These are phyloP conservation scores for Plantago elongata DNA, from an alignment of 257 asterid species.

Conservation along the genomic window DNA sequence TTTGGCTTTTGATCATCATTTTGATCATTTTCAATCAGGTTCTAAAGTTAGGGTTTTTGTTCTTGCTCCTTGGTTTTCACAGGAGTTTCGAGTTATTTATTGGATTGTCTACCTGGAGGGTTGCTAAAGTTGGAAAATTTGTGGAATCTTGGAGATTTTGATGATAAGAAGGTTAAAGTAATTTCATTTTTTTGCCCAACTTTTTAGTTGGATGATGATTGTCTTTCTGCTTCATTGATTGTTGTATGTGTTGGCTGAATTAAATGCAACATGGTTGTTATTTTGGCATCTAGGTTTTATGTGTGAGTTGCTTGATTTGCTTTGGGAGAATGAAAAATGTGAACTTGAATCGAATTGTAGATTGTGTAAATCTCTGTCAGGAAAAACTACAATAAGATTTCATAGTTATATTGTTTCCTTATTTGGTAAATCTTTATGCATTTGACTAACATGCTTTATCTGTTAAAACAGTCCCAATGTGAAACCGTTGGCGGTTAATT, in stretches of 20 bases:
- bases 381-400: constrained; percentile 5
- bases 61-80: constrained; percentile 21
- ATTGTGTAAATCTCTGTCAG: background rate
- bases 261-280: background rate
- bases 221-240: constrained; percentile 20
- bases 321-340: constrained; percentile 8
- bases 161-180: constrained; percentile 45
- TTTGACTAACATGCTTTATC: background rate
- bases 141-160: constrained; percentile 32
- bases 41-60: constrained; percentile 35
- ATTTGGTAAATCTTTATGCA: constrained; percentile 4
- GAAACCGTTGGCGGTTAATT: constrained; percentile 6
- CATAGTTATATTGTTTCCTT: constrained; percentile 1
- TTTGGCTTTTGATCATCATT: constrained; percentile 31
- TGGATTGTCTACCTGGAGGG: constrained; percentile 27
- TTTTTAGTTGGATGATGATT: constrained; percentile 16
- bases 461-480: background rate
- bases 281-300: constrained; percentile 21
- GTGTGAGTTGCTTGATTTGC: constrained; percentile 18
- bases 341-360: constrained; percentile 11
- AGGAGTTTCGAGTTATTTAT: constrained; percentile 30
- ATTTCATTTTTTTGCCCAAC: constrained; percentile 10
- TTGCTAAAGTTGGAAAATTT: constrained; percentile 35
- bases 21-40: constrained; percentile 17
- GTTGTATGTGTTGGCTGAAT: constrained; percentile 12